Evolutionary conservation across 306 rosid species (phyloP), one percentile per base, ranked within the genome.

Genomic region (Prunus kanzakura): DNA sequence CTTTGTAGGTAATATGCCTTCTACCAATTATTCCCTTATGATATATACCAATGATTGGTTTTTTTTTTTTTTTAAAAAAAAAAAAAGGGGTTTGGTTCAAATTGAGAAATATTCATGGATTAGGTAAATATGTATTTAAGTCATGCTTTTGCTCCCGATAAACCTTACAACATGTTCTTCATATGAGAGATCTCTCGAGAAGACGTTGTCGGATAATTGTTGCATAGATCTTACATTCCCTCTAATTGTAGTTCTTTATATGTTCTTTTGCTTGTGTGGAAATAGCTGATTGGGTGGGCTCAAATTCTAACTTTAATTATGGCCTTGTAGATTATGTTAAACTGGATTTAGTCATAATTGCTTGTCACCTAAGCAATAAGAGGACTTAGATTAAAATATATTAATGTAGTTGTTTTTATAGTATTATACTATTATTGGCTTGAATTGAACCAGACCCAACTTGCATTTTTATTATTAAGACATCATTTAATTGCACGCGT

Each of bases 21-120:
- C 84, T 73, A 90, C 85, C 87, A 84, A 82, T 89, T 84, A 86
- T 91, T 93, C 90, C 86, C 76, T 83, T 32, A 66, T 78, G 75
- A 61, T 64, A 72, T 15, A 64, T 11, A 52, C 77, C 84, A 86
- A 83, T 86, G 84, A 91, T 88, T 91, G 90, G 89, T 78, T 75
- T 27, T 68, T 49, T 9, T 20, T 20, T 20, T 0, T 20, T 20
- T 20, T n/a, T n/a, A 2, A 23, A 23, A 23, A 23, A 23, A 23
- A 23, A 23, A 82, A 76, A 56, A 81, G 41, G 57, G 77, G 71
- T 64, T 87, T 82, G 70, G 78, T 80, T 79, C 67, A 79, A 70
- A 82, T 68, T 85, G 19, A 83, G 18, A 38, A 49, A 11, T 55
- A 78, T 56, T 75, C 71, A 81, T 79, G 86, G 88, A 84, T 89